phyloP scores from a whole-genome alignment of 1,284 basidiomycete genomes.

The Cutaneotrichosporon mucoides region DNA sequence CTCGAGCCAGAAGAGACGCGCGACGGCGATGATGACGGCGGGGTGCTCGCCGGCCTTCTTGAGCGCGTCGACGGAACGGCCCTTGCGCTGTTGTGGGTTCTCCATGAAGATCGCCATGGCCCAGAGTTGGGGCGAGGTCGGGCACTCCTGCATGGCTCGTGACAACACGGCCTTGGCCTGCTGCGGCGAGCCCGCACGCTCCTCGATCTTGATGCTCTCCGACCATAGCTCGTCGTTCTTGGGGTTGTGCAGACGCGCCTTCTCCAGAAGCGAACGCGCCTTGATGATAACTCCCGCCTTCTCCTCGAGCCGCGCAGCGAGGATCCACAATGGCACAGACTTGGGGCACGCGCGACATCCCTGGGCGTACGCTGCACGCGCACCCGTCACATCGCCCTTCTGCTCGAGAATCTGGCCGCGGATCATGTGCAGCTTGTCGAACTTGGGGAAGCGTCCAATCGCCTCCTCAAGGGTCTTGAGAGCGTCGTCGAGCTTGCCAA shows the following conservation, averaged over 20 bases:
- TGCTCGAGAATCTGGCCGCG: constrained; percentile 79
- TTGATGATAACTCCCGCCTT: constrained; percentile 83
- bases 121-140: constrained; percentile 82
- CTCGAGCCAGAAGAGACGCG: constrained; percentile 89
- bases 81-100: constrained; percentile 79
- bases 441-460: constrained; percentile 74
- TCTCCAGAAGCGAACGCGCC: constrained; percentile 86
- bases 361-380: constrained; percentile 71
- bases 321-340: constrained; percentile 78
- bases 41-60: constrained; percentile 85
- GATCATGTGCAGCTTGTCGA: constrained; percentile 92
- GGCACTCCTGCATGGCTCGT: constrained; percentile 84
- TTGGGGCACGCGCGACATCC: constrained; percentile 81
- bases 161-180: constrained; percentile 83
- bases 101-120: constrained; percentile 88
- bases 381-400: constrained; percentile 59
- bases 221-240: constrained; percentile 82
- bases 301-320: constrained; percentile 83
- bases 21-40: constrained; percentile 81
- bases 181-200: constrained; percentile 67
- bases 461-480: constrained; percentile 71
- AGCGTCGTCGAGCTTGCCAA: constrained; percentile 69
- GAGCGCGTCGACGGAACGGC: constrained; percentile 82
- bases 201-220: constrained; percentile 84
- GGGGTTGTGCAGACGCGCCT: constrained; percentile 78